Evolutionary conservation across 2,329 filamentous ascomycete genomes (phyloP).

Genomic region (Paraphoma chrysanthemicola): DNA sequence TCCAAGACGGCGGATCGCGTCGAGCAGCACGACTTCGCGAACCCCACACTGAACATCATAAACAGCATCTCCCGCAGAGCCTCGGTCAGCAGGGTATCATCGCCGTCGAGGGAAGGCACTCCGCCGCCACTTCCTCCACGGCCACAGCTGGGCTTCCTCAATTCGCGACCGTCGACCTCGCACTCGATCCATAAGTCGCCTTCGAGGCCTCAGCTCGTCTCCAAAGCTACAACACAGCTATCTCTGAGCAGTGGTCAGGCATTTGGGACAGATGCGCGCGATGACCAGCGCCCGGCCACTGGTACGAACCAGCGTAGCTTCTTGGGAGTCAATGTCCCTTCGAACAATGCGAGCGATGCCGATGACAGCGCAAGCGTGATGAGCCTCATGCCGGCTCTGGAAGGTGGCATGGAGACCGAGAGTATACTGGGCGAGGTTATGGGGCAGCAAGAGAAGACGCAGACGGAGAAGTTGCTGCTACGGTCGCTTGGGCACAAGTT

Average conservation of each 20-base stretch:
- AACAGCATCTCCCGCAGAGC: slow-evolving; percentile 31
- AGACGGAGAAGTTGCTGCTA: slow-evolving; percentile 71
- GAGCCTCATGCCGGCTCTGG: slow-evolving; percentile 66
- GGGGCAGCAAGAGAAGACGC: slow-evolving; percentile 65
- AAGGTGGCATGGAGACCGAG: slow-evolving; percentile 72
- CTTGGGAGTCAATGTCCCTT: slow-evolving; percentile 47
- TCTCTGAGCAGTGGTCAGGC: slow-evolving; percentile 80
- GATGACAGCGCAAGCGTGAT: slow-evolving; percentile 71
- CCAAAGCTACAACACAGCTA: slow-evolving; percentile 82
- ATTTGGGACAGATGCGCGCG: slow-evolving; percentile 63
- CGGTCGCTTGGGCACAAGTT: slow-evolving; percentile 68
- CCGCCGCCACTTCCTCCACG: slow-evolving; percentile 66
- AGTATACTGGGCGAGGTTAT: slow-evolving; percentile 80
- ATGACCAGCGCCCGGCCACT: slow-evolving; percentile 33
- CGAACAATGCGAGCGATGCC: slow-evolving; percentile 60
- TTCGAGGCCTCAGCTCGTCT: slow-evolving; percentile 53
- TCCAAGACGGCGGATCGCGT: slow-evolving; percentile 23
- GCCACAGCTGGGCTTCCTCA: slow-evolving; percentile 46
- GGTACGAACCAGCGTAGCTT: slow-evolving; percentile 49
- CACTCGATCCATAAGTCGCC: slow-evolving; percentile 49
- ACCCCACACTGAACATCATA: slow-evolving; percentile 44
- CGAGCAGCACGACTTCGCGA: slow-evolving; percentile 41
- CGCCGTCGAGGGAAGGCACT: slow-evolving; percentile 51
- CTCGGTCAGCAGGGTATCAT: slow-evolving; percentile 30
- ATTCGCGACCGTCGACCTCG: slow-evolving; percentile 47